phyloP scores from a whole-genome alignment of 768 basidiomycete genomes.

The Suillus ampliporus region DNA sequence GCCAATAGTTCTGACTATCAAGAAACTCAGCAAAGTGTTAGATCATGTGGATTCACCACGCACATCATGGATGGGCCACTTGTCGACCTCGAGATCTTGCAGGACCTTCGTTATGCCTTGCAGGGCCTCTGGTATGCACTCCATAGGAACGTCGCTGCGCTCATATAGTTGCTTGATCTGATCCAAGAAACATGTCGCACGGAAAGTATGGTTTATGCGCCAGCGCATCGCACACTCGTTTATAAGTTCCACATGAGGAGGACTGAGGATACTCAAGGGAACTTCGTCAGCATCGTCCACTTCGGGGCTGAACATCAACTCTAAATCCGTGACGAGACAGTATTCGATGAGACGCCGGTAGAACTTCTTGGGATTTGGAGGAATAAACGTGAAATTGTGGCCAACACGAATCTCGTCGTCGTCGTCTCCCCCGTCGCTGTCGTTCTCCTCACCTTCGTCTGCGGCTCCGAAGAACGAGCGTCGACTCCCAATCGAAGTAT shows the following conservation, averaged over 20 bases:
- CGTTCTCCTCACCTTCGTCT: slow-evolving; percentile 36
- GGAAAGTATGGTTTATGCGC: slow-evolving; percentile 83
- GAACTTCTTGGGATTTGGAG: slow-evolving; percentile 83
- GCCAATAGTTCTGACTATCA: slow-evolving; percentile 70
- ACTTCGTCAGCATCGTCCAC: slow-evolving; percentile 97
- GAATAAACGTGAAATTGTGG: slow-evolving; percentile 88
- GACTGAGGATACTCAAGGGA: slow-evolving; percentile 86
- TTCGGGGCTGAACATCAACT: slow-evolving; percentile 86
- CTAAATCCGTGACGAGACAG: slow-evolving; percentile 85
- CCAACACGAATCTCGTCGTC: slow-evolving; percentile 77
- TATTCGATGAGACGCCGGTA: slow-evolving; percentile 85
- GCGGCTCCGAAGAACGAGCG: slow-evolving; percentile 55
- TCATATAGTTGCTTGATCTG: slow-evolving; percentile 88
- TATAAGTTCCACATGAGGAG: slow-evolving; percentile 79
- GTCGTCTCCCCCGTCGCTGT: slow-evolving; percentile 44
- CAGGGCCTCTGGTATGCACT: slow-evolving; percentile 92
- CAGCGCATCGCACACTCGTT: slow-evolving; percentile 89
- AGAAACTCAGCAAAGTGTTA: slow-evolving; percentile 13
- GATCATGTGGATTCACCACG: slow-evolving; percentile 37
- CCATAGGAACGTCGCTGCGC: slow-evolving; percentile 88
- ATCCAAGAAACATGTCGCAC: slow-evolving; percentile 81
- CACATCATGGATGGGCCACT: slow-evolving; percentile 87
- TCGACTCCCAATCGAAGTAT: slow-evolving; percentile 69
- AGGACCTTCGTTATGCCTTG: slow-evolving; percentile 72
- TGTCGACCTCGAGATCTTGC: slow-evolving; percentile 69